Evolutionary conservation across 2,329 filamentous ascomycete genomes (phyloP).

Genomic region (Talaromyces sp.): DNA sequence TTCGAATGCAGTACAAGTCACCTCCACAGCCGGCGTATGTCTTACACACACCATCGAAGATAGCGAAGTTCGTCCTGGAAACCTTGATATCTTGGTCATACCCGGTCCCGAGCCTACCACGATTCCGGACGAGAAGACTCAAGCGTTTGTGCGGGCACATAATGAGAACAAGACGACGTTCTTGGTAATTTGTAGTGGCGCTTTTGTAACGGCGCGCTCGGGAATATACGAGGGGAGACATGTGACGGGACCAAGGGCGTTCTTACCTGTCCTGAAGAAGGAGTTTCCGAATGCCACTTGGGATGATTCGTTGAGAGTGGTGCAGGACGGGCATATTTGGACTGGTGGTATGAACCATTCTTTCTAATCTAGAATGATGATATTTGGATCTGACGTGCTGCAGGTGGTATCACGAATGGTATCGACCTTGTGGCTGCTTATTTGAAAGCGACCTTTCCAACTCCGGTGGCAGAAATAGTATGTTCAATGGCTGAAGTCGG

Average conservation of each 20-base stretch:
- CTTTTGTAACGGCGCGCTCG: slow-evolving; percentile 23
- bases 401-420: slow-evolving; percentile 29
- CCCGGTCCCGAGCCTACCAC: slow-evolving; percentile 36
- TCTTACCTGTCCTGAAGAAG: slow-evolving; percentile 24
- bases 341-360: slow-evolving; percentile 20
- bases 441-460: slow-evolving; percentile 23
- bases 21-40: slow-evolving; percentile 28
- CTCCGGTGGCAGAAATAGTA: slow-evolving; percentile 31
- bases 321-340: slow-evolving; percentile 27
- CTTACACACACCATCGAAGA: slow-evolving; percentile 30
- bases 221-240: slow-evolving; percentile 23
- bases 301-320: slow-evolving; percentile 23
- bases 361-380: neutral
- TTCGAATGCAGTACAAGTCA: slow-evolving; percentile 9
- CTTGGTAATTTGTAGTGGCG: slow-evolving; percentile 28
- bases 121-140: slow-evolving; percentile 26
- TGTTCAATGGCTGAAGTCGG: slow-evolving; percentile 35
- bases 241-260: slow-evolving; percentile 25
- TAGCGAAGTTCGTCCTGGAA: slow-evolving; percentile 32
- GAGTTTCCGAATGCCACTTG: slow-evolving; percentile 27
- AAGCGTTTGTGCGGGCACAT: slow-evolving; percentile 34
- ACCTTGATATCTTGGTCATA: slow-evolving; percentile 36
- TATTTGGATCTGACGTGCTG: neutral
- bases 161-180: slow-evolving; percentile 26
- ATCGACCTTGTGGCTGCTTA: slow-evolving; percentile 27